Evolutionary conservation across 2,329 filamentous ascomycete genomes (phyloP).

Genomic region (Drechslerella coelobrocha): DNA sequence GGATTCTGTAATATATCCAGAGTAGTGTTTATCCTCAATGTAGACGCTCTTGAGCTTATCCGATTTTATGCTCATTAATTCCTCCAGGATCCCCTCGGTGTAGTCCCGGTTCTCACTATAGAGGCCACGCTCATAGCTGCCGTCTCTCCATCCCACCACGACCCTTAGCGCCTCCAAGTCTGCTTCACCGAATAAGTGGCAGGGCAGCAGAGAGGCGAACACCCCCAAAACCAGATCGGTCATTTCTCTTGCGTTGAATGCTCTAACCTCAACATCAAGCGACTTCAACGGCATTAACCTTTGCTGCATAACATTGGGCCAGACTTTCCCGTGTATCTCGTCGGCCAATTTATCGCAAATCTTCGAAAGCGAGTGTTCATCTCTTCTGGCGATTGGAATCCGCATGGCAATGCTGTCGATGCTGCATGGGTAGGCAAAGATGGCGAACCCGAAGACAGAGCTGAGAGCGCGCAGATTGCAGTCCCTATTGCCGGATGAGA

Average conservation of each 20-base stretch:
- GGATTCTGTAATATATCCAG: too few relatives aligned
- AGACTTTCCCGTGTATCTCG: background rate
- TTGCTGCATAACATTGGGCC: background rate
- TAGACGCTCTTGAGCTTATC: background rate
- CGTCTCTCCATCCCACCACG: conserved; percentile 4
- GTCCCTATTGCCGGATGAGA: background rate
- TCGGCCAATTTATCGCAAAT: background rate
- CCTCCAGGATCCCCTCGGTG: background rate
- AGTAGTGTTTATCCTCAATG: conserved; percentile 35
- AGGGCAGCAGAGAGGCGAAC: background rate
- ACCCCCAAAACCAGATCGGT: background rate
- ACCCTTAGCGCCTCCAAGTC: conserved; percentile 16
- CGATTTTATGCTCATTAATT: too few relatives aligned
- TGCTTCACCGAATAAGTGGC: background rate
- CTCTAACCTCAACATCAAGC: conserved; percentile 8
- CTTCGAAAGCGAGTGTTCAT: background rate
- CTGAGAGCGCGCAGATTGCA: conserved; percentile 9
- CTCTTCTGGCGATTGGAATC: conserved; percentile 1
- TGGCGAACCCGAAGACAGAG: background rate
- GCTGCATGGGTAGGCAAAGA: background rate
- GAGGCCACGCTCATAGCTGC: background rate
- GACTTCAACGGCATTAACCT: background rate
- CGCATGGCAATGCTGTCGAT: conserved; percentile 7
- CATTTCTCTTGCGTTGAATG: background rate
- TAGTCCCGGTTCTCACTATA: background rate